Evolutionary conservation across 2,329 filamentous ascomycete genomes (phyloP), one percentile per base, ranked within the genome.

Genomic region (Phoma sp.): DNA sequence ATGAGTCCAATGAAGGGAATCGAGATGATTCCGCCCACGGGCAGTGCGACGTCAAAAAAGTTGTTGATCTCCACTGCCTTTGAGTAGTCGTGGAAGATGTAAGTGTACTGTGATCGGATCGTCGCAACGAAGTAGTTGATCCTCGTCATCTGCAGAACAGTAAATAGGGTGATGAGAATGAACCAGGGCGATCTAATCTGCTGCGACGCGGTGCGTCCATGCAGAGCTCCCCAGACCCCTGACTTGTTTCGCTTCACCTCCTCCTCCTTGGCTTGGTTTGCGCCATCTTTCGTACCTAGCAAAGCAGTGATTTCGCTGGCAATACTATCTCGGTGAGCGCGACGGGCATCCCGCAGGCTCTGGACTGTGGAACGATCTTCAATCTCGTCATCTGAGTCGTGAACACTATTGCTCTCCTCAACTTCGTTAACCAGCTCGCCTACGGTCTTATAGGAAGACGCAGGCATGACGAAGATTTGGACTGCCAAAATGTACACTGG

Each of bases 111-210:
- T 1, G 88, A 82, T 2, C 89, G 85, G 59, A 96, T 88, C 2
- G 92, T 96, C 1, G 92, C 91, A 42, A 96, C 90, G 67, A 96
- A 96, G 78, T 93, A 96, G 77, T 96, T 96, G 80, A 96, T 96
- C 8, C 79, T 83, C 59, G 96, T 88, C 78, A 82, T 85, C 68
- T 83, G 80, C 1, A 83, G 61, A 30, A 82, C 75, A 1, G 91
- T 96, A 74, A 96, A 95, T 10, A 91, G 74, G 9, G 90, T 90
- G 65, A 96, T 91, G 45, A 96, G 81, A 14, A 91, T 79, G 72
- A 95, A 96, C 91, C 91, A 96, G 0, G 88, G 88, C 2, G 88
- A 90, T 7, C 78, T 74, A 61, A 96, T 89, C 75, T 97, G 93
- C 65, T 90, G 77, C 22, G 81, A 67, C 0, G 90, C 89, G 0